phyloP scores from a whole-genome alignment of 208 protist genomes.

The Tritrichomonas musculus region DNA sequence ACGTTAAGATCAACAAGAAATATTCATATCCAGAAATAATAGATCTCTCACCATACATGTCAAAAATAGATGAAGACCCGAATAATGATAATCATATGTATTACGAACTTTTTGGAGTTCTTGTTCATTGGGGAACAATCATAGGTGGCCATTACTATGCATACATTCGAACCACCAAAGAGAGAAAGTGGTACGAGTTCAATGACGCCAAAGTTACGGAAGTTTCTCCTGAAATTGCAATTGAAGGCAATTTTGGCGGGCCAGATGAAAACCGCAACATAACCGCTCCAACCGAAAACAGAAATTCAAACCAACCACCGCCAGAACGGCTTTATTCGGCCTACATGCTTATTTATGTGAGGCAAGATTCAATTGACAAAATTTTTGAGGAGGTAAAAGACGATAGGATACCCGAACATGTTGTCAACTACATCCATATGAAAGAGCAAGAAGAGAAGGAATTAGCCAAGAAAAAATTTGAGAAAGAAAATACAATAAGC shows the following conservation, averaged over 20 bases:
- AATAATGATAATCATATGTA: background rate
- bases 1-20: conserved; percentile 61
- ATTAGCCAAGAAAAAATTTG: too few relatives aligned
- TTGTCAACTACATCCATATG: background rate
- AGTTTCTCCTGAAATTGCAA: background rate
- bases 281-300: background rate
- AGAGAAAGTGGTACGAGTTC: background rate
- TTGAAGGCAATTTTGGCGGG: background rate
- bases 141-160: conserved; percentile 32
- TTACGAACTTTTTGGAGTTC: conserved; percentile 23
- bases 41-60: background rate
- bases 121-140: background rate
- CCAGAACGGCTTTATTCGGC: background rate
- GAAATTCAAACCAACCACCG: background rate
- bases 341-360: background rate
- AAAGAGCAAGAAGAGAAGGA: too few relatives aligned
- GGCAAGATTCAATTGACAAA: background rate
- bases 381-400: background rate
- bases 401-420: background rate
- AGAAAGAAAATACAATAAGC: too few relatives aligned
- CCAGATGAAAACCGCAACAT: background rate
- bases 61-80: background rate
- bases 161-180: background rate
- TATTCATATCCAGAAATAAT: background rate
- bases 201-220: background rate